phyloP scores from a whole-genome alignment of 306 rosid genomes.

The Pachyrhizus erosus region DNA sequence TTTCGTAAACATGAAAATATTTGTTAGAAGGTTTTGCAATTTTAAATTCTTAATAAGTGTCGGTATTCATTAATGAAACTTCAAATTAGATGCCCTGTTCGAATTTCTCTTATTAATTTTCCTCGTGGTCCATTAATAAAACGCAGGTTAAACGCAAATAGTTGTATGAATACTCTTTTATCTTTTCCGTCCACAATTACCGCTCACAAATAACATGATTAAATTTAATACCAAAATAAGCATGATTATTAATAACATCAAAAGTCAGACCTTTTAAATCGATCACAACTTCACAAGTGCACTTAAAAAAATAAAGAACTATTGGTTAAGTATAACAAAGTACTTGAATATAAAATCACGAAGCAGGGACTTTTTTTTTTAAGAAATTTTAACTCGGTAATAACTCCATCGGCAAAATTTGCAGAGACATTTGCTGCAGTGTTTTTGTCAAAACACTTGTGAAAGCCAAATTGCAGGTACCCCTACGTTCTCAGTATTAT shows the following conservation, averaged over 20 bases:
- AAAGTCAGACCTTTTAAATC: background rate
- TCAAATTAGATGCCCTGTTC: background rate
- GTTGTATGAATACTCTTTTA: background rate
- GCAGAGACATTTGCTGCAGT: slow-evolving; percentile 17
- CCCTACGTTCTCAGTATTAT: slow-evolving; percentile 24
- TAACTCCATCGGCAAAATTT: slow-evolving; percentile 32
- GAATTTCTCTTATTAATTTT: too few species aligned
- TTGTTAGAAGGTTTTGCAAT: background rate
- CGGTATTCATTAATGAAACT: background rate
- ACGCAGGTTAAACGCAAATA: background rate
- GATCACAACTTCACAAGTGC: background rate
- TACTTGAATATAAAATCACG: background rate
- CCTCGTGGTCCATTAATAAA: background rate
- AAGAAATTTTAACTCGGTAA: slow-evolving; percentile 3
- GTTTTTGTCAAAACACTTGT: slow-evolving; percentile 22
- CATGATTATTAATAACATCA: too few species aligned
- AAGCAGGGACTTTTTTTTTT: background rate
- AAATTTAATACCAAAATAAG: too few species aligned
- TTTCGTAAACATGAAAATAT: background rate
- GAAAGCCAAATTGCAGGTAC: slow-evolving; percentile 27
- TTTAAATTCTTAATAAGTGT: background rate
- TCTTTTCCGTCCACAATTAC: background rate
- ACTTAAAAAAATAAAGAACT: background rate
- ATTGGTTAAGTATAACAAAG: background rate
- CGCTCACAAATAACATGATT: background rate